Evolutionary conservation across 1,284 basidiomycete genomes (phyloP), one percentile per base, ranked within the genome.

Genomic region (Boletus smithii): DNA sequence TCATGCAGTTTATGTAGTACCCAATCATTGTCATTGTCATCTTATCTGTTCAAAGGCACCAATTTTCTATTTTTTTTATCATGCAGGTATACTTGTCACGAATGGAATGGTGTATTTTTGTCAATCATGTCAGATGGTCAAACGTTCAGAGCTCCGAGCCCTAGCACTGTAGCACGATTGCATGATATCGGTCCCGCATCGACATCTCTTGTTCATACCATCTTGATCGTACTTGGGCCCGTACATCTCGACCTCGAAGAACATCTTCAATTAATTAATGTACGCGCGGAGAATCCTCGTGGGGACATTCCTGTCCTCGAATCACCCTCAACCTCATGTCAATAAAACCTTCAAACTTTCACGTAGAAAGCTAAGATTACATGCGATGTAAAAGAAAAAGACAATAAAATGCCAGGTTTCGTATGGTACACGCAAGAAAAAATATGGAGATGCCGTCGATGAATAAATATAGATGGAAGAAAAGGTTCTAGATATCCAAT

Each of bases 391-490:
- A 20, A 17, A 9, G 3, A 22, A n/a, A n/a, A 29, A 18, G 23
- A 8, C 7, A 14, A 53, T n/a, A n/a, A 42, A 31, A 46, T 57
- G 50, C 39, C 35, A 44, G 24, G 35, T 18, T 32, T 14, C 9
- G 30, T 55, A 49, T 41, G 41, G 34, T 63, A 60, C 56, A 61
- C 20, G 31, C 36, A 49, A 55, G 35, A 42, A 48, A 41, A 42
- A 27, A 32, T 24, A 18, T 48, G 40, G 5, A n/a, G 48, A 45
- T 52, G 48, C 13, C n/a, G 42, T 51, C 29, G 43, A 49, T 56
- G 49, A 49, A 61, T 65, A 65, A 48, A 52, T 60, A 63, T 38
- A 41, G 32, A 51, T 48, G 40, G 8, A 36, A 50, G 17, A 31
- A 14, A 46, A 14, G 24, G 42, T 46, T 32, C 49, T 35, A 37